A percentile compares a stretch with the other conserved stretches of the same genome.
phyloP scores from a whole-genome alignment of 768 basidiomycete genomes.

The Pisolithus sp. region DNA sequence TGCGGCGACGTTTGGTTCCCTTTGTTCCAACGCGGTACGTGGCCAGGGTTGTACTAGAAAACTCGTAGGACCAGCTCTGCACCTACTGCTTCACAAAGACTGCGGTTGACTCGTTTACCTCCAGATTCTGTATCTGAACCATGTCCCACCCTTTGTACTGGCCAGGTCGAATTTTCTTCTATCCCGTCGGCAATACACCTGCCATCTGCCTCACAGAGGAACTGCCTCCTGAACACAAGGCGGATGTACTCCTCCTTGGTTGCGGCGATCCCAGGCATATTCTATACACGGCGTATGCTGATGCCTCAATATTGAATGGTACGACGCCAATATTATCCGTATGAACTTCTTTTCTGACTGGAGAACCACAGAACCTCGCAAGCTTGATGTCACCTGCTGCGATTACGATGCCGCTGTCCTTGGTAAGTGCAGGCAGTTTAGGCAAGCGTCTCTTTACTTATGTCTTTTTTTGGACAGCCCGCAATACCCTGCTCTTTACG shows the following conservation, averaged over 20 bases:
- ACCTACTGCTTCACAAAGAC: too few relatives aligned
- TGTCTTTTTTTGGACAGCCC: conserved; percentile 10
- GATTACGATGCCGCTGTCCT: conserved; percentile 25
- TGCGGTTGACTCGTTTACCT: too few relatives aligned
- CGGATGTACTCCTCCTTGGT: conserved; percentile 42
- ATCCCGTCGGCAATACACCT: conserved; percentile 49
- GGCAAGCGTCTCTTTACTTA: not conserved
- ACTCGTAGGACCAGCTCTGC: too few relatives aligned
- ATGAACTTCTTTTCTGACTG: not conserved
- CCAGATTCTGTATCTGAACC: too few relatives aligned
- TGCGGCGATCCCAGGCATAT: conserved; percentile 48
- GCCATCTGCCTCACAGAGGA: conserved; percentile 40
- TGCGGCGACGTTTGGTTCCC: too few relatives aligned
- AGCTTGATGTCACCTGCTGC: conserved; percentile 26
- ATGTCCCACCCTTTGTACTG: conserved; percentile 35
- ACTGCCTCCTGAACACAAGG: conserved; percentile 37
- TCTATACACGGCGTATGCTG: conserved; percentile 34
- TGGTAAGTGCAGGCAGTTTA: conserved; percentile 11
- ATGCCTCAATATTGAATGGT: not conserved
- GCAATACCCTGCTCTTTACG: conserved; percentile 24
- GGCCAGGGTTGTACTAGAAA: too few relatives aligned
- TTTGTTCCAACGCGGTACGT: too few relatives aligned
- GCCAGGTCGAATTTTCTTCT: conserved; percentile 41
- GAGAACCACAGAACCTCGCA: conserved; percentile 13
- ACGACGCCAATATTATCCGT: not conserved